Evolutionary conservation across 2,329 filamentous ascomycete species (phyloP).

Genomic region (Tolypocladium tundrense): DNA sequence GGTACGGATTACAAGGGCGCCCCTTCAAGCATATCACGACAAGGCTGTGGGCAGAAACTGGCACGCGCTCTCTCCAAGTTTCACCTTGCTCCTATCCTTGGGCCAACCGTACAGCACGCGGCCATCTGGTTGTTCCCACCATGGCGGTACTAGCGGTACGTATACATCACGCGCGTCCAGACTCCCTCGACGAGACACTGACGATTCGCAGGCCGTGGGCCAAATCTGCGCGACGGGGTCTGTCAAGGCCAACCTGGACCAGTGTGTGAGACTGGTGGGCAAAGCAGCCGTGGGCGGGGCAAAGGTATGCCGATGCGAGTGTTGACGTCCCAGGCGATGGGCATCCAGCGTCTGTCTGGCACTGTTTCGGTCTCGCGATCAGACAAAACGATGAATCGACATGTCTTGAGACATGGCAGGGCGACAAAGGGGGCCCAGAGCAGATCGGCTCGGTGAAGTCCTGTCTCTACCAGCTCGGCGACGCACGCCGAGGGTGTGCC

Average conservation of each 20-base stretch:
- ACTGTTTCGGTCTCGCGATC: not conserved
- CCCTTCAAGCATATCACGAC: not conserved
- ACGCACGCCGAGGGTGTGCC: not conserved
- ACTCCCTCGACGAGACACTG: not conserved
- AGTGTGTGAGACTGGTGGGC: conserved; percentile 62
- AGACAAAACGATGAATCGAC: not conserved
- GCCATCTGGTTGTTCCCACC: not conserved
- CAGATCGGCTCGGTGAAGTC: not conserved
- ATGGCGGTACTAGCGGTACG: conserved; percentile 3
- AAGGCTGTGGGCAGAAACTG: not conserved
- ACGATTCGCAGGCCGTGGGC: conserved; percentile 53
- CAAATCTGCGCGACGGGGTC: conserved; percentile 81
- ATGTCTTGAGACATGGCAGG: conserved; percentile 11
- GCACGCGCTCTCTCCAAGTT: not conserved
- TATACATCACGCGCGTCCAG: not conserved
- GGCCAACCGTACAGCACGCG: not conserved
- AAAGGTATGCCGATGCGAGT: conserved; percentile 42
- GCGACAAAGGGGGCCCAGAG: not conserved
- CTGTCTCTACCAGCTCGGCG: not conserved
- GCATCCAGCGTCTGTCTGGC: not conserved
- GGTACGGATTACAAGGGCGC: not conserved
- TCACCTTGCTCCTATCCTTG: not conserved
- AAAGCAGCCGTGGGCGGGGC: conserved; percentile 69
- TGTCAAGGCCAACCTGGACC: conserved; percentile 67
- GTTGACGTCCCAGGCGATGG: not conserved